These are phyloP conservation scores for Cercospora sp. DNA, from an alignment of 2,329 filamentous ascomycete genomes.

Conservation along the genomic window DNA sequence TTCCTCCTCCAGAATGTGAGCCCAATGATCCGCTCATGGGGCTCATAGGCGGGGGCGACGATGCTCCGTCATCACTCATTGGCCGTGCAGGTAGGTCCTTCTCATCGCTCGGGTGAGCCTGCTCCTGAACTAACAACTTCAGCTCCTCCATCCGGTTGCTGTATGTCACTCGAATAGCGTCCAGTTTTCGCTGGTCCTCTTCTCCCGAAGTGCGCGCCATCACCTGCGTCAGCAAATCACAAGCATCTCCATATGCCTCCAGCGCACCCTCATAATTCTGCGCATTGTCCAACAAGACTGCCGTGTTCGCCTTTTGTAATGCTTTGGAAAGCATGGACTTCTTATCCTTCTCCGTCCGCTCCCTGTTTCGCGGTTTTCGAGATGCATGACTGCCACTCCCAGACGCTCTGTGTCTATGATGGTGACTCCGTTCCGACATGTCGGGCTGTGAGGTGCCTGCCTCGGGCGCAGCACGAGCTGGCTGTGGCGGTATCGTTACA, in stretches of 20 bases:
- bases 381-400: conserved; percentile 18
- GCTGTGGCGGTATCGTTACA: conserved; percentile 21
- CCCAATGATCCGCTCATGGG: conserved; percentile 39
- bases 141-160: conserved; percentile 86
- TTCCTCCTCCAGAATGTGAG: conserved; percentile 4
- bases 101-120: conserved; percentile 48
- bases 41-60: conserved; percentile 39
- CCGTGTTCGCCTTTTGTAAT: conserved; percentile 91
- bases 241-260: conserved; percentile 88
- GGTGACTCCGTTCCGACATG: conserved; percentile 14
- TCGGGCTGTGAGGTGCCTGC: conserved; percentile 19
- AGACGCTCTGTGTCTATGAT: conserved; percentile 9
- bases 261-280: conserved; percentile 91
- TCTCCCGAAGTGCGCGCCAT: conserved; percentile 80
- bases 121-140: conserved; percentile 64
- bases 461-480: conserved; percentile 15
- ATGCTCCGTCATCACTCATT: conserved; percentile 60
- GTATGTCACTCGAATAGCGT: conserved; percentile 90
- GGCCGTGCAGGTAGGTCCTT: conserved; percentile 77
- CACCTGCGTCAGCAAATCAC: conserved; percentile 81
- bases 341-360: conserved; percentile 57
- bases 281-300: conserved; percentile 92
- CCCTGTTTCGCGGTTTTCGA: conserved; percentile 38
- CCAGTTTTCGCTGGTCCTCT: conserved; percentile 85
- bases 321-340: conserved; percentile 97